phyloP scores from a whole-genome alignment of 768 basidiomycete genomes.

The Suillus clintonianus region DNA sequence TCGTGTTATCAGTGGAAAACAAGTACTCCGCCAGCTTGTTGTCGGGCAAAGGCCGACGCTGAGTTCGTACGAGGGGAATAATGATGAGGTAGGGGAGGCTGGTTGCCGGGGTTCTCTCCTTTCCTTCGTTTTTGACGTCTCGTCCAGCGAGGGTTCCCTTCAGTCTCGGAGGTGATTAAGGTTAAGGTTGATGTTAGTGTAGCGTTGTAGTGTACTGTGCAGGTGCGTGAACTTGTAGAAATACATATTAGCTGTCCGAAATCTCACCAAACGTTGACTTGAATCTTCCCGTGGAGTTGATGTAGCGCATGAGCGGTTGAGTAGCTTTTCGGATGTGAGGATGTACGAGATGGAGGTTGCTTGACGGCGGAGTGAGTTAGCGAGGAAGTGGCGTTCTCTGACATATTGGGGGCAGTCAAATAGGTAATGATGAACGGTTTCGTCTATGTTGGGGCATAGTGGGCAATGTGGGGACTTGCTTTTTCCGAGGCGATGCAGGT shows the following conservation, averaged over 20 bases:
- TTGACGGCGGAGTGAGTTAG: not conserved
- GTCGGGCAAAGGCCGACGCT: not conserved
- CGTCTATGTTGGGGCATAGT: constrained; percentile 18
- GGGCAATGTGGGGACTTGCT: constrained; percentile 26
- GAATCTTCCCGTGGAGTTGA: constrained; percentile 4
- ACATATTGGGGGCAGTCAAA: constrained; percentile 28
- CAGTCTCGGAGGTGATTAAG: too few relatives aligned
- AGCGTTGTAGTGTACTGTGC: too few relatives aligned
- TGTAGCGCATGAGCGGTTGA: not conserved
- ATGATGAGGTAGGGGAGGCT: not conserved
- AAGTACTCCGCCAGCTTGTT: too few relatives aligned
- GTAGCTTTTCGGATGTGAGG: not conserved
- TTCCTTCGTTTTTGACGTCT: too few relatives aligned
- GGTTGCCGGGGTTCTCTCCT: not conserved
- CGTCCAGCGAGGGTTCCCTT: too few relatives aligned
- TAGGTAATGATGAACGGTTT: constrained; percentile 34
- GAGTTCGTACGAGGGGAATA: not conserved
- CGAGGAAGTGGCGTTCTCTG: not conserved
- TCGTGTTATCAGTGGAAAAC: too few relatives aligned
- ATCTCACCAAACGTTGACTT: not conserved
- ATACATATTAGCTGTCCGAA: not conserved
- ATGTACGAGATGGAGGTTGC: constrained; percentile 4
- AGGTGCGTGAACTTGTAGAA: not conserved
- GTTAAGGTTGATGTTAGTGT: too few relatives aligned
- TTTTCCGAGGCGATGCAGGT: constrained; percentile 30